phyloP scores from a whole-genome alignment of 192 early-diverging fungal species.

The Entrophospora sp. region DNA sequence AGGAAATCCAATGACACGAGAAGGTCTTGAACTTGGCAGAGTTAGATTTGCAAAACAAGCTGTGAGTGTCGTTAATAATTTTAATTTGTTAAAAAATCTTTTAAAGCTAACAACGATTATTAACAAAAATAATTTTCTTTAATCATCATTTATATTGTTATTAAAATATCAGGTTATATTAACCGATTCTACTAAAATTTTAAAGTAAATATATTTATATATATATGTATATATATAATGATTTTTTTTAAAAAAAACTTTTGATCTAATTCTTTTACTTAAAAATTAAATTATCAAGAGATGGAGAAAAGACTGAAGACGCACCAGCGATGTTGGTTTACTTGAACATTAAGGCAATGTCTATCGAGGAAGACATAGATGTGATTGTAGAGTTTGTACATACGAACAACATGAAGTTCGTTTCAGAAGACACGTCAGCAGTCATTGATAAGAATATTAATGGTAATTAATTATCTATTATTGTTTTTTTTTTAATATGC shows the following conservation, averaged over 20 bases:
- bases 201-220: not conserved
- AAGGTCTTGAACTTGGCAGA: constrained; percentile 13
- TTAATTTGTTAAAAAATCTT: too few relatives aligned
- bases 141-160: too few relatives aligned
- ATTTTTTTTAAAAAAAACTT: too few relatives aligned
- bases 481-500: not conserved
- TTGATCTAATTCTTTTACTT: not conserved
- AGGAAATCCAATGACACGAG: constrained; percentile 23
- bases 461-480: not conserved
- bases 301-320: constrained; percentile 20
- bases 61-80: not conserved
- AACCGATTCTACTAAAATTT: constrained; percentile 15
- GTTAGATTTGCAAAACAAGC: constrained; percentile 16
- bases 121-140: too few relatives aligned
- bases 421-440: constrained; percentile 18
- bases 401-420: constrained; percentile 22
- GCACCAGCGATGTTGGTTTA: constrained; percentile 20
- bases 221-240: too few relatives aligned
- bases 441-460: constrained; percentile 14
- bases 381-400: constrained; percentile 21
- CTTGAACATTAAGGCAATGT: constrained; percentile 22
- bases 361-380: constrained; percentile 4
- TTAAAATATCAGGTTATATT: constrained; percentile 15
- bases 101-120: too few relatives aligned
- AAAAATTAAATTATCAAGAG: not conserved